Conservation (phyloP, 2,329 filamentous ascomycete species). For the Fusarium compactum region DNA sequence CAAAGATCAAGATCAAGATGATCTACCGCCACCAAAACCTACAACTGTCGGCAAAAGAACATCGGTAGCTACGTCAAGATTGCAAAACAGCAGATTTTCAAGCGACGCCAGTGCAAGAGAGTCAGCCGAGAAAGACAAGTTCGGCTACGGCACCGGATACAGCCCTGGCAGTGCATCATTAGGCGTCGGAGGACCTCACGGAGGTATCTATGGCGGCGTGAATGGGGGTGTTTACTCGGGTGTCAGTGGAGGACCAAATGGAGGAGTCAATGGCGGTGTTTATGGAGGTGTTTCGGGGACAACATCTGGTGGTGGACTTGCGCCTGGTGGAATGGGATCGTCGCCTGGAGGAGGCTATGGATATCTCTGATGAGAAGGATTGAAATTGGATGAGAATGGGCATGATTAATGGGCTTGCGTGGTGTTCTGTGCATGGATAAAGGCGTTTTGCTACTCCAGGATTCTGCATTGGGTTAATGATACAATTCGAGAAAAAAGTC, state of each 20-base stretch:
- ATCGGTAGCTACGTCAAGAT: slow-evolving; percentile 29
- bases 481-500: neutral
- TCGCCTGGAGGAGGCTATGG: slow-evolving; percentile 31
- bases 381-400: neutral
- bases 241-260: slow-evolving; percentile 22
- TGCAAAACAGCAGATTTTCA: slow-evolving; percentile 24
- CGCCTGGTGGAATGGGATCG: slow-evolving; percentile 20
- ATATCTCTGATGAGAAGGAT: neutral
- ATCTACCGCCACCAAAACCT: slow-evolving; percentile 18
- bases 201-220: slow-evolving; percentile 28
- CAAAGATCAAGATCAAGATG: slow-evolving; percentile 6
- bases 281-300: slow-evolving; percentile 35
- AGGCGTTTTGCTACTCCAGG: neutral
- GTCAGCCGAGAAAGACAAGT: slow-evolving; percentile 3
- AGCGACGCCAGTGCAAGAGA: slow-evolving; percentile 16
- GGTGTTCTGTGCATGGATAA: neutral
- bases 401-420: neutral
- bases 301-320: slow-evolving; percentile 15
- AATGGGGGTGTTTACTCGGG: slow-evolving; percentile 31
- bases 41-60: slow-evolving; percentile 25
- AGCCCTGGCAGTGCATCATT: slow-evolving; percentile 17
- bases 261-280: slow-evolving; percentile 27
- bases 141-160: slow-evolving; percentile 14
- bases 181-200: slow-evolving; percentile 16
- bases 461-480: neutral